Conservation (phyloP, 768 basidiomycete species). For the Serendipita sp. region DNA sequence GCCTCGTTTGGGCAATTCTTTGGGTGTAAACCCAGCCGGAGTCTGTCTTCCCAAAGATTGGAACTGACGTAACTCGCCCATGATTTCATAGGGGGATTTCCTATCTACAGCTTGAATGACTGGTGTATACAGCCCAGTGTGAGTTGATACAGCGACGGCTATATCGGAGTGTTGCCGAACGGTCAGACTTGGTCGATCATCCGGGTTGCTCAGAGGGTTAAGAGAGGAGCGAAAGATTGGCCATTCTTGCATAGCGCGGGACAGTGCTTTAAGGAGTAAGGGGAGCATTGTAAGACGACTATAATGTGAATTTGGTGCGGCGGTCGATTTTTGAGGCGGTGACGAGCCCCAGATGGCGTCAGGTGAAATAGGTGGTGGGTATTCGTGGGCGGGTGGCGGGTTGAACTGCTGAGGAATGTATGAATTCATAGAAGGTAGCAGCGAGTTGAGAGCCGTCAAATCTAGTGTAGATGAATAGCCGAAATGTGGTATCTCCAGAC, state of each 20-base stretch:
- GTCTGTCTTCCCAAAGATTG: constrained; percentile 48
- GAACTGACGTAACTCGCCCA: constrained; percentile 43
- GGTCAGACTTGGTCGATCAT: constrained; percentile 46
- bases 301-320: constrained; percentile 32
- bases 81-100: constrained; percentile 41
- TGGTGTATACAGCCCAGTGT: constrained; percentile 71
- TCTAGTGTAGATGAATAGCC: constrained; percentile 70
- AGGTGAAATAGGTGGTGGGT: constrained; percentile 26
- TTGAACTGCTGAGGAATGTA: constrained; percentile 49
- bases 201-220: constrained; percentile 18
- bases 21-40: constrained; percentile 44
- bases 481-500: constrained; percentile 74
- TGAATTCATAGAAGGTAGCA: constrained; percentile 47
- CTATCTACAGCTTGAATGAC: constrained; percentile 41
- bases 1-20: constrained; percentile 58
- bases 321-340: not conserved
- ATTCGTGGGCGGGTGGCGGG: constrained; percentile 19
- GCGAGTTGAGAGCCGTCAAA: constrained; percentile 46
- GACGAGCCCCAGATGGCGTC: constrained; percentile 9
- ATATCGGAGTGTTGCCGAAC: constrained; percentile 65
- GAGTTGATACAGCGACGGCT: constrained; percentile 58
- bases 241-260: constrained; percentile 68
- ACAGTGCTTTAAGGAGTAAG: constrained; percentile 66
- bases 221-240: constrained; percentile 68
- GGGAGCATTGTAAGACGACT: constrained; percentile 65